A percentile compares a stretch with the other conserved stretches of the same genome.
Conservation (phyloP, 805 yeast species). For the Suhomyces vadensis region DNA sequence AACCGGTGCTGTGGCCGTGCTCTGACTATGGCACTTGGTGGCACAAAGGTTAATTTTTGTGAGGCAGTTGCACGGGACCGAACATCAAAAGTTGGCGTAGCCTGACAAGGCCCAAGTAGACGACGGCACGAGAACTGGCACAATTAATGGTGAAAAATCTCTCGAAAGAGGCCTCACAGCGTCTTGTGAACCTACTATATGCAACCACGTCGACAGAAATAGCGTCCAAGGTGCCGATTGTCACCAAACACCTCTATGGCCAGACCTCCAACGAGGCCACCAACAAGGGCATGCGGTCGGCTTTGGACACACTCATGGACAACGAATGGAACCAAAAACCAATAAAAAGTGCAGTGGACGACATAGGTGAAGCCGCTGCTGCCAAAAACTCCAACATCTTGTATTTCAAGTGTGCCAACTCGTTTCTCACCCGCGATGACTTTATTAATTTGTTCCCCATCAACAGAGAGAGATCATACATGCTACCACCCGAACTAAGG, state of each 20-base stretch:
- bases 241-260: constrained; percentile 28
- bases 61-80: background rate
- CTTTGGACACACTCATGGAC: constrained; percentile 29
- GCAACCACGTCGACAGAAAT: constrained; percentile 31
- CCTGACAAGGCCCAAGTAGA: background rate
- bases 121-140: background rate
- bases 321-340: constrained; percentile 35
- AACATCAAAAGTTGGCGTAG: background rate
- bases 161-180: constrained; percentile 22
- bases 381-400: constrained; percentile 31
- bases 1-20: constrained; percentile 1
- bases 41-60: background rate
- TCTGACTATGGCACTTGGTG: background rate
- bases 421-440: constrained; percentile 40
- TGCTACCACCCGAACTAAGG: constrained; percentile 20
- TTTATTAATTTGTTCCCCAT: constrained; percentile 41
- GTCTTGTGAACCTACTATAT: constrained; percentile 32
- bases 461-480: constrained; percentile 29
- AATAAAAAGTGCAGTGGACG: constrained; percentile 23
- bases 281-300: constrained; percentile 14
- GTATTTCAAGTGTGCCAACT: constrained; percentile 37
- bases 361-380: constrained; percentile 15
- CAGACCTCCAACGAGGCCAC: constrained; percentile 2
- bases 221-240: constrained; percentile 27
- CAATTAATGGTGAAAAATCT: constrained; percentile 14